These are phyloP conservation scores for Chaetomium globosum DNA, from an alignment of 2,329 filamentous ascomycete species.

Conservation along the genomic window DNA sequence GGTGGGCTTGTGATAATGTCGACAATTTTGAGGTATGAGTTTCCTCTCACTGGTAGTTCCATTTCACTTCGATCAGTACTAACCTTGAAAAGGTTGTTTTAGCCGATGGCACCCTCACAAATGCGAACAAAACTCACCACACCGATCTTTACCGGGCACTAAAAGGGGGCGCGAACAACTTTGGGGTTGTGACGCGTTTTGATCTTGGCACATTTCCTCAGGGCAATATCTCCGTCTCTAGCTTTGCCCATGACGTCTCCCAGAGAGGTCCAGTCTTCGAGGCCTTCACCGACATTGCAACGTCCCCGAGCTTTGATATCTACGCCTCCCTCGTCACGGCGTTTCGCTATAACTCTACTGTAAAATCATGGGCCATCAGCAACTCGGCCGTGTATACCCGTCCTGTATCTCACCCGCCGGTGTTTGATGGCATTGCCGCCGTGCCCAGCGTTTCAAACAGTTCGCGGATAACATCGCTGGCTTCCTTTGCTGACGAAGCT, in stretches of 20 bases:
- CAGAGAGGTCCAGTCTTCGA: slow-evolving; percentile 4
- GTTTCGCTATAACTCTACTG: slow-evolving; percentile 13
- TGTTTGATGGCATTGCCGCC: slow-evolving; percentile 3
- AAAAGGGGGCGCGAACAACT: slow-evolving; percentile 16
- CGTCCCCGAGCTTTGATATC: slow-evolving; percentile 3
- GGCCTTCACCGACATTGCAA: slow-evolving; percentile 15
- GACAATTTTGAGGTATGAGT: slow-evolving; percentile 16
- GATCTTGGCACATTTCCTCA: slow-evolving; percentile 12
- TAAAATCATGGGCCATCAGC: slow-evolving; percentile 17
- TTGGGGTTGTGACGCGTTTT: slow-evolving; percentile 17
- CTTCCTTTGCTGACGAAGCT: slow-evolving; percentile 8
- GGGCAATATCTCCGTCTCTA: slow-evolving; percentile 11
- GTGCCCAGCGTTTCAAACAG: slow-evolving; percentile 18
- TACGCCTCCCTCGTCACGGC: slow-evolving; percentile 8
- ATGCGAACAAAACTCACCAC: background rate
- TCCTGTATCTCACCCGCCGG: slow-evolving; percentile 9
- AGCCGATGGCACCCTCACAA: slow-evolving; percentile 12
- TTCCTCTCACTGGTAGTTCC: background rate
- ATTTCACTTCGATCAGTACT: background rate
- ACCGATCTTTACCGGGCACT: slow-evolving; percentile 16
- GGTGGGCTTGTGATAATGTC: slow-evolving; percentile 18
- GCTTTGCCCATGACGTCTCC: slow-evolving; percentile 1
- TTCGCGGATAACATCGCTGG: slow-evolving; percentile 11
- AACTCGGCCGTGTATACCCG: slow-evolving; percentile 16
- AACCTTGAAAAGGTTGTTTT: slow-evolving; percentile 1